Evolutionary conservation across 306 rosid genomes (phyloP).

Genomic region (Nissolia schottii): DNA sequence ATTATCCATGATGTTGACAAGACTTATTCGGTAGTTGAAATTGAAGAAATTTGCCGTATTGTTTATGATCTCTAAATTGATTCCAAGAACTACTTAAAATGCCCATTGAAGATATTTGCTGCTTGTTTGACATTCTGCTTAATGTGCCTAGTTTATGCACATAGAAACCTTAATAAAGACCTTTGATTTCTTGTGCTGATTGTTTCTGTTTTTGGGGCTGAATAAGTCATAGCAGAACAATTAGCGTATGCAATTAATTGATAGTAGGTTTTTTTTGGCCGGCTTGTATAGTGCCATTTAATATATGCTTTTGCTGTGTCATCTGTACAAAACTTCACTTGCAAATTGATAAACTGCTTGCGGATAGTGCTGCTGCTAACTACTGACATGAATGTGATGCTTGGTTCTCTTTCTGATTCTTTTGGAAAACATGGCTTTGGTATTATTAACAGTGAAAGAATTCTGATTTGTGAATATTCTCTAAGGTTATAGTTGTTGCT

Average conservation of each 20-base stretch:
- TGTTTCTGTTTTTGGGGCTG: neutral
- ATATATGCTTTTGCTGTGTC: neutral
- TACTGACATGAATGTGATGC: too few relatives aligned
- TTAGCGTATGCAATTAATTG: slow-evolving; percentile 16
- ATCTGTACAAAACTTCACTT: neutral
- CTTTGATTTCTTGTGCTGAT: neutral
- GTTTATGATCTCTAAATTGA: neutral
- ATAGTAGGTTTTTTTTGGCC: slow-evolving; percentile 50
- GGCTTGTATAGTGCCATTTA: slow-evolving; percentile 25
- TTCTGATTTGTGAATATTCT: too few relatives aligned
- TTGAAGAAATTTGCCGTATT: neutral
- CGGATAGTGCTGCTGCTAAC: too few relatives aligned
- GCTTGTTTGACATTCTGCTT: neutral
- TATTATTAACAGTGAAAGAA: too few relatives aligned
- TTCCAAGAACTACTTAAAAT: neutral
- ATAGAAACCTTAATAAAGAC: neutral
- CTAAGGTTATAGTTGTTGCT: too few relatives aligned
- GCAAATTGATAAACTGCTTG: too few relatives aligned
- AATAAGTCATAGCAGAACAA: neutral
- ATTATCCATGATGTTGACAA: neutral
- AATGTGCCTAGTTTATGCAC: neutral
- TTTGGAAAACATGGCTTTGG: too few relatives aligned
- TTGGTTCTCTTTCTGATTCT: too few relatives aligned
- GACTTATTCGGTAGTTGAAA: neutral
- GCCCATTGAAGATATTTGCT: neutral